Base-by-base conservation (phyloP, 805 yeast genomes). In the Candida ortonii region DNA sequence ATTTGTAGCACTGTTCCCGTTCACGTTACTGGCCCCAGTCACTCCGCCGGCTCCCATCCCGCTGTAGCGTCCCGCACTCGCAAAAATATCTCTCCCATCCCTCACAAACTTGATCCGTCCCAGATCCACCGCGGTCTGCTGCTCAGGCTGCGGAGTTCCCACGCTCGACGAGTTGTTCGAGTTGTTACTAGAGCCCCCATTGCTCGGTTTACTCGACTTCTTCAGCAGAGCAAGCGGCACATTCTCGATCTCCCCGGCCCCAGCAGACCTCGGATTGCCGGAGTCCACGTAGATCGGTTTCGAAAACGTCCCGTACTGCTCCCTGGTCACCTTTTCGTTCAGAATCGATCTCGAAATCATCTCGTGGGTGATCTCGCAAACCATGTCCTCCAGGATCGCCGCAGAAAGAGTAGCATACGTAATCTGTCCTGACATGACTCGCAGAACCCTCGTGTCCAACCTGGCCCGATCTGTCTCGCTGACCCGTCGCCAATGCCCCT, bases 331-430 rank as follows among this genome's bases (percentile, higher is more conserved):
- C 37, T 57, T 59, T 30, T 61, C 67, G 7, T 41, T 44, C 28
- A 59, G 28, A n/a, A 63, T 38, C 2, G 54, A 45, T 30, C 47
- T 46, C 11, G 59, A 46, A 16, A 61, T 39, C 6, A 60, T 52
- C 15, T 58, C 64, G 22, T 57, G 57, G 9, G 63, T 52, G 11
- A 62, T 50, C n/a, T 62, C 58, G 8, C 53, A 44, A 15, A 61
- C 30, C 60, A 63, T 52, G 28, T 55, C 61, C 33, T 55, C 59
- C 9, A 61, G 43, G 3, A 62, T 50, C 2, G 57, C 44, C 13
- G 45, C 34, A 3, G 64, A 57, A 10, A 62, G 38, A 3, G 62
- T 43, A n/a, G 55, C 41, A 34, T 53, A 57, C 3, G 65, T 52
- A 16, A 60, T 35, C 26, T 28, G 20, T 30, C 10, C 14, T 7